Percentiles rank a stretch among this genome's conserved stretches.
Evolutionary conservation across 192 early-diverging fungal species (phyloP).

Genomic region (Pilobolus umbonatus): DNA sequence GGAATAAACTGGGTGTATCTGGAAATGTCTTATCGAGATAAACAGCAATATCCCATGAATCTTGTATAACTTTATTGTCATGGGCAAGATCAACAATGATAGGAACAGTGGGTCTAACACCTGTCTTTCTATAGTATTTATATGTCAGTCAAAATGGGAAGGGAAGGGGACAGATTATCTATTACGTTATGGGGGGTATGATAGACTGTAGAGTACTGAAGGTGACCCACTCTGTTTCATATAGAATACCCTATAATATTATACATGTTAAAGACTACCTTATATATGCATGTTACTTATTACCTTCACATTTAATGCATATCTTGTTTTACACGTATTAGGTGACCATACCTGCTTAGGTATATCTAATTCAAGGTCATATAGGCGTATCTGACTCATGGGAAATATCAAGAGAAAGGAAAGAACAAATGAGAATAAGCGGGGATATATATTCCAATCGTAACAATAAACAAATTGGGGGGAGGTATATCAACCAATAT

Average conservation of each 20-base stretch:
- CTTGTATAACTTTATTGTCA: constrained; percentile 33
- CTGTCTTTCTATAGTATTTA: constrained; percentile 6
- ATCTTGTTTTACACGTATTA: constrained; percentile 23
- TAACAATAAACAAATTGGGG: too few relatives aligned
- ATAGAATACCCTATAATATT: constrained; percentile 20
- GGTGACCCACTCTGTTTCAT: constrained; percentile 19
- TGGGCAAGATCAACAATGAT: constrained; percentile 29
- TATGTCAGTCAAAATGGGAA: too few relatives aligned
- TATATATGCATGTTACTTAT: not conserved
- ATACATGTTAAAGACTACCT: not conserved
- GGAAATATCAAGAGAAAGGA: not conserved
- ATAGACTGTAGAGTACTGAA: constrained; percentile 9
- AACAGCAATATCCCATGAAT: constrained; percentile 51
- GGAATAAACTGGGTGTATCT: constrained; percentile 40
- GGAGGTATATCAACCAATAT: too few relatives aligned
- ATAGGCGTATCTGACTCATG: constrained; percentile 19
- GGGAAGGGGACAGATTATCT: too few relatives aligned
- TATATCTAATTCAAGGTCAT: constrained; percentile 9
- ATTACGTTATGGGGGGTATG: constrained; percentile 17
- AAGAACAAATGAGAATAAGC: not conserved
- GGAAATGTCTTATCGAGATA: constrained; percentile 58
- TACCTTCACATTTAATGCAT: constrained; percentile 26
- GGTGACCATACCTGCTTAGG: constrained; percentile 17
- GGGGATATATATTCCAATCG: too few relatives aligned
- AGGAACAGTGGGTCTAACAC: constrained; percentile 36